Conservation (phyloP, 257 asterid species). For the Solanum dulcamara region DNA sequence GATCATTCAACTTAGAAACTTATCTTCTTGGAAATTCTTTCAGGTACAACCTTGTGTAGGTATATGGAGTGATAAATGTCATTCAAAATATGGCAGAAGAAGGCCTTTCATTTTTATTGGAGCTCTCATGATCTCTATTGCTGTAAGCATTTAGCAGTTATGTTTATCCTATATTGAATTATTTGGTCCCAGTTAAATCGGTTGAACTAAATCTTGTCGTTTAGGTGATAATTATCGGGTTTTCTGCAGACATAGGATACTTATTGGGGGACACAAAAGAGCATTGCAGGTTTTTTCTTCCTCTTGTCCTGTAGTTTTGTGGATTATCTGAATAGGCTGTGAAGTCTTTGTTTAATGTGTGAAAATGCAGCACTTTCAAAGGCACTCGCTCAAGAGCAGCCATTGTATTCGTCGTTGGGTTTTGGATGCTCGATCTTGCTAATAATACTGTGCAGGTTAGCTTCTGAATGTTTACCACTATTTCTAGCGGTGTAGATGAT, state of each 20-base stretch:
- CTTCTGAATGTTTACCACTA: slow-evolving; percentile 1
- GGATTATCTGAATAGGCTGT: neutral
- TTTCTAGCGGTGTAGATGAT: neutral
- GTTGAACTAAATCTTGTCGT: slow-evolving; percentile 32
- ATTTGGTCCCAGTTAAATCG: slow-evolving; percentile 4
- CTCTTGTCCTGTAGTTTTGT: slow-evolving; percentile 8
- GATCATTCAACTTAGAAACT: neutral
- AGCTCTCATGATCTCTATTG: slow-evolving; percentile 68
- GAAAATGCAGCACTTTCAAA: slow-evolving; percentile 75
- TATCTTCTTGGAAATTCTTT: slow-evolving; percentile 2
- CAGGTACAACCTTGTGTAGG: slow-evolving; percentile 99
- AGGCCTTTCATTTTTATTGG: slow-evolving; percentile 83
- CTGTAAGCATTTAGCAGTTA: slow-evolving; percentile 45
- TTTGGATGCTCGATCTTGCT: slow-evolving; percentile 99
- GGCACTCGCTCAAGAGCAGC: slow-evolving; percentile 99
- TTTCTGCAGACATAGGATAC: slow-evolving; percentile 98
- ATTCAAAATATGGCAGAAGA: slow-evolving; percentile 86
- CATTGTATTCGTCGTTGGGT: slow-evolving; percentile 74
- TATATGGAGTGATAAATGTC: slow-evolving; percentile 92
- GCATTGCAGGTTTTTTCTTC: slow-evolving; percentile 79
- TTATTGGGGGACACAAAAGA: slow-evolving; percentile 88
- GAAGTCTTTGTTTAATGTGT: slow-evolving; percentile 17
- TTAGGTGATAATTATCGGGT: slow-evolving; percentile 91
- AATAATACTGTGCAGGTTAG: slow-evolving; percentile 98
- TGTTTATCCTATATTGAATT: slow-evolving; percentile 2